Evolutionary conservation across 352 stramenopile species (phyloP), one percentile per base, ranked within the genome.

Genomic region (Pythium chondricola): DNA sequence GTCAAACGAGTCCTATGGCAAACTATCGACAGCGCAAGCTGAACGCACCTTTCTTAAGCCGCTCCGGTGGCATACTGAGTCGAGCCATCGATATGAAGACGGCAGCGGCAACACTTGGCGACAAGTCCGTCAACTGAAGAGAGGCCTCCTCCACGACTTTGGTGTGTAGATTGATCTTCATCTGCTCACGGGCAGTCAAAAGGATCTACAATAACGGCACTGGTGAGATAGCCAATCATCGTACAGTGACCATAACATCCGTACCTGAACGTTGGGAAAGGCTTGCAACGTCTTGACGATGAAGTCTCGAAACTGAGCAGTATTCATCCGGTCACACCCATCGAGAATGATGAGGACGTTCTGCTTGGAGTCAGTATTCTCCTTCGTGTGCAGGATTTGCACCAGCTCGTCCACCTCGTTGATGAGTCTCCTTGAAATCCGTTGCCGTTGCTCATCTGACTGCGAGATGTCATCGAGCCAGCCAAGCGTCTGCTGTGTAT

Each of bases 331-430:
- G 39, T 89, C 77, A 26, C 77, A 89, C n/a, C 67, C 74, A 33
- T 89, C 77, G 16, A 89, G 52, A 36, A 85, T 48, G 11, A 86
- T 24, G 22, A 86, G 42, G n/a, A 61, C 58, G 1, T 47, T 38
- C 13, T 38, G 43, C 13, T 14, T 25, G n/a, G 41, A 29, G 16
- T 52, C 42, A 9, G 20, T 25, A 1, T 20, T 38, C 11, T 37
- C 21, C 5, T 48, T 57, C 1, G 47, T 29, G 21, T 62, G 45
- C 5, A 62, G 32, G 1, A 48, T 27, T 16, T 56, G 39, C 16
- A 56, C 27, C 3, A 56, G 8, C 17, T 66, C 52, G 10, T 52
- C 49, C 7, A 57, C 47, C 0, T 42, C 39, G 37, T 36, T 30
- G 13, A 53, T 33, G 38, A 65, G 18, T 6, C 51, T 17, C 13